Evolutionary conservation across 306 rosid genomes (phyloP).

Genomic region (Prinsepia uniflora): DNA sequence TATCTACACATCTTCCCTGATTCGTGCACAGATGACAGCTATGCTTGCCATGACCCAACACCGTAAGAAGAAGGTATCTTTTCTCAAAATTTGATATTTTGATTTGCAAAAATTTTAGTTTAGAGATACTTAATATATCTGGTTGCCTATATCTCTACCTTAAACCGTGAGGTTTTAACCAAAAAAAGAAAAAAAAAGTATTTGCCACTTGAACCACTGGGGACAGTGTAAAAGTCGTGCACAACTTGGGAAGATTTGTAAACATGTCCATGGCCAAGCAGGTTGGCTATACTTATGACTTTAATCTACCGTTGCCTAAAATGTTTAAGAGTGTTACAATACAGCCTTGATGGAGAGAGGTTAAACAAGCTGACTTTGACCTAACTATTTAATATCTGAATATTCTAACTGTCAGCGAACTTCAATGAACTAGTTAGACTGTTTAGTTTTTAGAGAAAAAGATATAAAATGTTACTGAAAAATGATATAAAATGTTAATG

Average conservation of each 20-base stretch:
- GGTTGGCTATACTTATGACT: neutral
- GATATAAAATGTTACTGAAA: neutral
- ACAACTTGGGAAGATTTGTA: neutral
- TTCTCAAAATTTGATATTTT: neutral
- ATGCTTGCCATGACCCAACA: slow-evolving; percentile 90
- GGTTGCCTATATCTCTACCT: neutral
- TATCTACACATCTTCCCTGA: slow-evolving; percentile 68
- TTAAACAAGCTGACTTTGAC: neutral
- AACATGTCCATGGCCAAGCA: neutral
- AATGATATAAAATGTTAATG: too few relatives aligned
- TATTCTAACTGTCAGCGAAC: neutral
- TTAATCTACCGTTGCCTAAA: neutral
- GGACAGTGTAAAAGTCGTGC: neutral
- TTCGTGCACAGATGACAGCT: slow-evolving; percentile 89
- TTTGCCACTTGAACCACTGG: neutral
- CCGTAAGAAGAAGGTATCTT: slow-evolving; percentile 54
- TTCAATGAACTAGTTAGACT: neutral
- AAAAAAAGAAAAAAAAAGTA: neutral
- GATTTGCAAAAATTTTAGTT: neutral
- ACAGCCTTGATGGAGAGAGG: neutral
- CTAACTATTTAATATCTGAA: neutral
- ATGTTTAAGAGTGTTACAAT: neutral
- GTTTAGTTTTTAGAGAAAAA: neutral
- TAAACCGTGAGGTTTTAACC: neutral
- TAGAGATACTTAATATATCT: neutral